phyloP scores from a whole-genome alignment of 371 early-diverging fungal genomes.

The Lichtheimia corymbifera region DNA sequence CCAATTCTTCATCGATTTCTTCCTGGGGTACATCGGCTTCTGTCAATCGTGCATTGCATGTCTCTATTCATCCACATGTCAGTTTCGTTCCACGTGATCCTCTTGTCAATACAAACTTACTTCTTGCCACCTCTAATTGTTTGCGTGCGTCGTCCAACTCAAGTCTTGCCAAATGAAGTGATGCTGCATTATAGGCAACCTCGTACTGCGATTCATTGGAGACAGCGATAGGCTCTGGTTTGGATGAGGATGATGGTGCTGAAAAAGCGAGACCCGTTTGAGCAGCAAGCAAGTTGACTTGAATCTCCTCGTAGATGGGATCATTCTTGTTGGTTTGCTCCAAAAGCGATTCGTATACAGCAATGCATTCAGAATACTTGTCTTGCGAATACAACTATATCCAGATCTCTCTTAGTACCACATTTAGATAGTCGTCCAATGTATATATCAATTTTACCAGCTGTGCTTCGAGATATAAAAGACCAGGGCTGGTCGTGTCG shows the following conservation, averaged over 20 bases:
- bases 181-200: conserved; percentile 71
- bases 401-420: not conserved
- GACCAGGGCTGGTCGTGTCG: conserved; percentile 17
- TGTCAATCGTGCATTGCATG: conserved; percentile 32
- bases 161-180: conserved; percentile 57
- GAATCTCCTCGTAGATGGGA: conserved; percentile 37
- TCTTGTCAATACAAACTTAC: conserved; percentile 33
- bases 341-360: conserved; percentile 51
- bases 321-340: conserved; percentile 41
- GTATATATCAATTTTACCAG: conserved; percentile 47
- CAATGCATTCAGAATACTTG: conserved; percentile 39
- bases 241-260: conserved; percentile 23
- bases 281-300: conserved; percentile 66
- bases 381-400: conserved; percentile 50
- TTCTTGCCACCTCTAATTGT: conserved; percentile 54
- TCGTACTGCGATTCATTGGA: conserved; percentile 55
- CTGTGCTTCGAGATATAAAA: conserved; percentile 69
- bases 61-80: conserved; percentile 22
- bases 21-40: conserved; percentile 50
- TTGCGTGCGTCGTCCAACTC: conserved; percentile 57
- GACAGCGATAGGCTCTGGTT: conserved; percentile 18
- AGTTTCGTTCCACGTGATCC: not conserved
- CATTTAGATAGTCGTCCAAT: not conserved
- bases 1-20: conserved; percentile 72
- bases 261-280: conserved; percentile 62